Evolutionary conservation across 305 asterid species (phyloP), one percentile per base, ranked within the genome.

Genomic region (Fraxinus platypoda): DNA sequence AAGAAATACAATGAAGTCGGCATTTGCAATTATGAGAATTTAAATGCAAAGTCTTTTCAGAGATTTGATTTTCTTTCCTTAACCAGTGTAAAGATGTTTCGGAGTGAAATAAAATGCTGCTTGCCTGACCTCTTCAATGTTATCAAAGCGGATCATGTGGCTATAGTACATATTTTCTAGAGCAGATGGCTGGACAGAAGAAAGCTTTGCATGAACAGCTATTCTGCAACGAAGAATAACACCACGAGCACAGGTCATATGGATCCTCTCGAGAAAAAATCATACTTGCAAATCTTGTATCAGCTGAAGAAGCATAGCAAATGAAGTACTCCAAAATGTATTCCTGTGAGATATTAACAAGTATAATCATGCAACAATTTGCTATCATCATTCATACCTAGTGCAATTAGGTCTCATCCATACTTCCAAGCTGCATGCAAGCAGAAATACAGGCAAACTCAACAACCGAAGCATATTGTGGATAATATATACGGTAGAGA

Each of bases 81-180:
- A 62, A 77, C 70, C 33, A 77, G 73, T 49, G 34, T 57, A 80
- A 83, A 78, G 73, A 66, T 21, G 30, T 64, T 38, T 8, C 52
- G 26, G 34, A 87, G 78, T 75, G 81, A 77, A 76, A 73, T 28
- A 70, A 74, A 66, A 80, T 52, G 26, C 59, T 75, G n/a, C 72
- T 79, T 87, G 93, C 99, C 97, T 91, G 82, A 98, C 97, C 88
- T 92, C 93, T 82, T 94, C 96, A 84, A 83, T 88, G 76, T 92
- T 89, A 82, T 94, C 95, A 85, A 93, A 94, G 88, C 99, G 94
- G 86, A 96, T 93, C 99, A 96, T 96, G 85, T 96, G 88, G 86
- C 94, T 91, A 79, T 94, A 94, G 88, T 96, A 97, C 89, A 96
- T 93, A 87, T 96, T 96, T 88, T 96, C 96, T 76, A 96, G 90